Evolutionary conservation across 148 eudicot species (phyloP).

Genomic region (Vaccinium darrowii): DNA sequence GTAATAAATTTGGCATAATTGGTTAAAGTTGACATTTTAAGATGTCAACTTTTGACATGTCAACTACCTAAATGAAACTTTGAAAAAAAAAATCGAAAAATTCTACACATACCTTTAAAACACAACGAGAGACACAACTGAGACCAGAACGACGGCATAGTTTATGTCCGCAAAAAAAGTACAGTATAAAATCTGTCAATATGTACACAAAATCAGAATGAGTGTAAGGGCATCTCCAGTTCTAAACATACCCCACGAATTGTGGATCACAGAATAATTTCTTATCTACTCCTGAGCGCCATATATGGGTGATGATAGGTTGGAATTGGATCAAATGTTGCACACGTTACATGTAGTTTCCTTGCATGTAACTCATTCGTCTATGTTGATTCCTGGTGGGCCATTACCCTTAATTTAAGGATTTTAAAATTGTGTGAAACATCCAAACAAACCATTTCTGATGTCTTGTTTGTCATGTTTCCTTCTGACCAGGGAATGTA

Average conservation of each 20-base stretch:
- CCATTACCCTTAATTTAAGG: background rate
- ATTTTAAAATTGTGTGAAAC: background rate
- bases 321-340: background rate
- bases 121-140: too few relatives aligned
- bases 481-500: background rate
- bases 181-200: too few relatives aligned
- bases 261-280: background rate
- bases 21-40: too few relatives aligned
- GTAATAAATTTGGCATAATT: too few relatives aligned
- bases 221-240: background rate
- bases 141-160: too few relatives aligned
- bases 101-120: too few relatives aligned
- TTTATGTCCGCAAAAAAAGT: too few relatives aligned
- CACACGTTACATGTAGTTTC: conserved; percentile 4
- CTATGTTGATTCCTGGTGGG: conserved; percentile 11
- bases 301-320: background rate
- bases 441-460: background rate
- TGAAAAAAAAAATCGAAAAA: too few relatives aligned
- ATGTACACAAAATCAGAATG: too few relatives aligned
- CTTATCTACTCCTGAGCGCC: background rate
- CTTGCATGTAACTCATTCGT: background rate
- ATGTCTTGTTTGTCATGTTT: background rate
- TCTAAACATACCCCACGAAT: background rate
- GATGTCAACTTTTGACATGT: too few relatives aligned
- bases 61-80: too few relatives aligned